These are phyloP conservation scores for Jaltomata sinuosa DNA, from an alignment of 257 asterid genomes.

Conservation along the genomic window DNA sequence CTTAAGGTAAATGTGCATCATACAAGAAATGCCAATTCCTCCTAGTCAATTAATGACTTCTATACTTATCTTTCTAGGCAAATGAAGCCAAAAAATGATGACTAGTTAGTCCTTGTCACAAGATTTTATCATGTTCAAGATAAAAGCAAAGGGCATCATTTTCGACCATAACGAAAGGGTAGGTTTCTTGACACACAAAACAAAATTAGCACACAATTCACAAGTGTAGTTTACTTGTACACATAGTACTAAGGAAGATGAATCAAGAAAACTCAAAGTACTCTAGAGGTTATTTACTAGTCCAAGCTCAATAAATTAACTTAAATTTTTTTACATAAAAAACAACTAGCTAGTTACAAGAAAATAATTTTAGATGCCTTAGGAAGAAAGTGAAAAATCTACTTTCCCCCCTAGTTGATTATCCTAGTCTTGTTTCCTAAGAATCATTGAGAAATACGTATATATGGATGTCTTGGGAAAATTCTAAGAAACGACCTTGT, in stretches of 20 bases:
- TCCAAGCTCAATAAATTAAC: not conserved
- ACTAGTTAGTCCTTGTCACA: not conserved
- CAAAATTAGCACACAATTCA: not conserved
- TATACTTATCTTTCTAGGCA: not conserved
- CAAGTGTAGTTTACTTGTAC: not conserved
- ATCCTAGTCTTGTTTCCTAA: not conserved
- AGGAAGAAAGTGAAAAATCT: not conserved
- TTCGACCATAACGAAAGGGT: not conserved
- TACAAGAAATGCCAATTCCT: not conserved
- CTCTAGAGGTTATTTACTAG: not conserved
- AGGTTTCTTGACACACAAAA: not conserved
- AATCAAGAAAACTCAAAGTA: not conserved
- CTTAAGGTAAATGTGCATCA: not conserved
- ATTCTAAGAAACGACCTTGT: not conserved
- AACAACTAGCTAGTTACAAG: not conserved
- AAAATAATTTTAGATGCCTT: not conserved
- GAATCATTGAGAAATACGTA: not conserved
- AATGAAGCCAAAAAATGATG: not conserved
- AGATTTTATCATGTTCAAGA: constrained; percentile 1
- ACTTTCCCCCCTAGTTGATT: not conserved
- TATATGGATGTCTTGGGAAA: not conserved
- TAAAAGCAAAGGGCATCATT: not conserved
- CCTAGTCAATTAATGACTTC: not conserved
- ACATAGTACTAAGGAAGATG: not conserved
- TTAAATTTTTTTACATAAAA: not conserved